These are phyloP conservation scores for Adansonia digitata DNA, from an alignment of 345 rosid genomes.

Conservation along the genomic window DNA sequence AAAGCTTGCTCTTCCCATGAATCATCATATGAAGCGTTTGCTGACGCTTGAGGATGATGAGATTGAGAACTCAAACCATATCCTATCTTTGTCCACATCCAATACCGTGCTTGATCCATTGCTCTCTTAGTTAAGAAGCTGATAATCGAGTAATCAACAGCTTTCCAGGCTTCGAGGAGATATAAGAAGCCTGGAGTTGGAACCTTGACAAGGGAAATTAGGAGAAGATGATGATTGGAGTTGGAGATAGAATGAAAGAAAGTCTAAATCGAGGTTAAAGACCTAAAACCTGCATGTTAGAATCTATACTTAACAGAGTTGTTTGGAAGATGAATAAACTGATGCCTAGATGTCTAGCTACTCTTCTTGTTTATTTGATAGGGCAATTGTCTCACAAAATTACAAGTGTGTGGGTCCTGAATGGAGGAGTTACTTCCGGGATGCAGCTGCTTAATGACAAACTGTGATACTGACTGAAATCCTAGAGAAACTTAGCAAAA, in stretches of 20 bases:
- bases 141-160: neutral
- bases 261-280: neutral
- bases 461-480: conserved; percentile 29
- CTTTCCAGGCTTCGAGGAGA: neutral
- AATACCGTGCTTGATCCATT: conserved; percentile 40
- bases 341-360: conserved; percentile 21
- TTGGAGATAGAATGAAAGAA: neutral
- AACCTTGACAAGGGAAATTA: neutral
- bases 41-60: conserved; percentile 26
- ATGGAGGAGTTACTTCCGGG: conserved; percentile 9
- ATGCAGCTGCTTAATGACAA: conserved; percentile 19
- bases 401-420: conserved; percentile 19
- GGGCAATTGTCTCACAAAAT: conserved; percentile 6
- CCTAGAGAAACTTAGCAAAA: conserved; percentile 19
- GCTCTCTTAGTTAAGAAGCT: neutral
- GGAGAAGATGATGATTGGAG: conserved; percentile 6
- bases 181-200: neutral
- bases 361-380: conserved; percentile 18
- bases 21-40: conserved; percentile 30
- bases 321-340: conserved; percentile 34
- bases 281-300: neutral
- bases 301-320: conserved; percentile 2
- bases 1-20: conserved; percentile 96
- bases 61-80: conserved; percentile 34
- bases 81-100: conserved; percentile 48